Evolutionary conservation across 495 filamentous ascomycete species (phyloP).

Genomic region (Xylaria venustula): DNA sequence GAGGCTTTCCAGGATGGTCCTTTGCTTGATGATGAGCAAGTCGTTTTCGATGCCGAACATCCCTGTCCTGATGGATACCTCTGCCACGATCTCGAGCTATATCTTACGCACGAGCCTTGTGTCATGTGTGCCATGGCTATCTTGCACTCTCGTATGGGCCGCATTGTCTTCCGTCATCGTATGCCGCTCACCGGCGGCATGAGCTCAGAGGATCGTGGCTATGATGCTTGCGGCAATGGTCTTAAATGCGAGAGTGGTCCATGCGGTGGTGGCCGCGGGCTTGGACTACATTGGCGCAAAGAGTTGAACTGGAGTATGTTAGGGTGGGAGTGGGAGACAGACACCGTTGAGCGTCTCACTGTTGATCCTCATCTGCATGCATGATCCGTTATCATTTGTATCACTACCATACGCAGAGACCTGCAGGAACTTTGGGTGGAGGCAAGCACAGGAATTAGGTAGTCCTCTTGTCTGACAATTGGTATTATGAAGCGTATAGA

Average conservation of each 20-base stretch:
- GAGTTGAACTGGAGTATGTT: conserved; percentile 93
- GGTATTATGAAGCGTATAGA: conserved; percentile 21
- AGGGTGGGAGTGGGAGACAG: conserved; percentile 73
- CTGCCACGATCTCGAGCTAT: conserved; percentile 86
- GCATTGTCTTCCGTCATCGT: conserved; percentile 70
- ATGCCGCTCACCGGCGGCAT: conserved; percentile 63
- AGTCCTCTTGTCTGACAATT: conserved; percentile 37
- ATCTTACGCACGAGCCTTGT: conserved; percentile 91
- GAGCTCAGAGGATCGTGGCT: conserved; percentile 47
- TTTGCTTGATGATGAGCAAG: conserved; percentile 39
- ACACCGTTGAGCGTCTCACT: conserved; percentile 28
- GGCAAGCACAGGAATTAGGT: conserved; percentile 49
- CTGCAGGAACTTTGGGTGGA: conserved; percentile 29
- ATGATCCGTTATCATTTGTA: conserved; percentile 21
- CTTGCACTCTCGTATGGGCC: conserved; percentile 82
- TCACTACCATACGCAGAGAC: conserved; percentile 1
- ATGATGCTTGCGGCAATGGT: conserved; percentile 22
- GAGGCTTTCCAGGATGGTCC: conserved; percentile 47
- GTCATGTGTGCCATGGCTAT: conserved; percentile 96
- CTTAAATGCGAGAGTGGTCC: conserved; percentile 27
- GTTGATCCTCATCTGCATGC: conserved; percentile 40
- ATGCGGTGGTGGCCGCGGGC: conserved; percentile 53
- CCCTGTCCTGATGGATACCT: conserved; percentile 75
- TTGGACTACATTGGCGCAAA: conserved; percentile 88
- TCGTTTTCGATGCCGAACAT: conserved; percentile 43